Evolutionary conservation across 164 flowering plant genomes (phyloP), one percentile per base, ranked within the genome.

Genomic region (Chimonanthus salicifolius): DNA sequence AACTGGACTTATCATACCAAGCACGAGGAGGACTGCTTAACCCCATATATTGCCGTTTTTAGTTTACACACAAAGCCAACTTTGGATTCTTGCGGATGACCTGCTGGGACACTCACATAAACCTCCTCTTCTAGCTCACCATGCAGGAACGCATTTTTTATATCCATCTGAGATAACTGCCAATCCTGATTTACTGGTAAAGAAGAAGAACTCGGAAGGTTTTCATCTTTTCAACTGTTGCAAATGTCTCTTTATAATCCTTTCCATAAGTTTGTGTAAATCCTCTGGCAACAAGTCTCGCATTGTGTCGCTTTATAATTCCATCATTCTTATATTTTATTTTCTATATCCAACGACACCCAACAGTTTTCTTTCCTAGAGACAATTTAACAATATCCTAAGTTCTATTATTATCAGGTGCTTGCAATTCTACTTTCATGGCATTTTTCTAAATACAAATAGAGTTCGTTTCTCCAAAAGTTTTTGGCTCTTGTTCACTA

Each of bases 351-450:
- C 43, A 69, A 6, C 11, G 45, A 49, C 60, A 69, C 11, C 71
- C 47, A 49, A 69, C 58, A 21, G 54, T 33, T 18, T 69, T 69
- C 43, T 49, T 54, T 51, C 63, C 62, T 8, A 7, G 20, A 45
- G 72, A 63, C 47, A 70, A 49, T 49, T 7, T 18, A 54, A 54
- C 62, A 49, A 51, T 70, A 21, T 49, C 47, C 18, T 21, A 58
- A 10, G 72, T 70, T 50, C 60, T 58, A 49, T 74, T 70, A 2
- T 62, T 4, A 21, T 69, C 67, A 11, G 70, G 66, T 9, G 74
- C 77, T 8, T 58, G 47, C 0, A 66, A 18, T 47, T 78, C 80
- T 21, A 54, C 73, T 66, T 78, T 47, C 80, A 78, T 78, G 11
- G 73, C 73, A 2, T 63, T 16, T 13, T 67, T 44, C 70, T 73